phyloP scores from a whole-genome alignment of 176 grass and related monocot species.

The Cenchrus purpureus region DNA sequence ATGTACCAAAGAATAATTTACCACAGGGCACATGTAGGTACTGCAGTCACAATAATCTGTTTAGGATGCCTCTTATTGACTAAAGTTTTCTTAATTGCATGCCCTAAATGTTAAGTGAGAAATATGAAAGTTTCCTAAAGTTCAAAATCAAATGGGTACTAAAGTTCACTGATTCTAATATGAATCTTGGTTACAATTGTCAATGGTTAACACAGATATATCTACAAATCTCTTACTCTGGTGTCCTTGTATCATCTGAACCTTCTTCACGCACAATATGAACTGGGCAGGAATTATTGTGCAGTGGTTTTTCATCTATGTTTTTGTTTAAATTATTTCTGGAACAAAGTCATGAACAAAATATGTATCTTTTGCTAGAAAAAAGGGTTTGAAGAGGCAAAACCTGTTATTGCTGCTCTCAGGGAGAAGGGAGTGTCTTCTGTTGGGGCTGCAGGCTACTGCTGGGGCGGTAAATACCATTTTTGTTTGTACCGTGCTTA shows the following conservation, averaged over 20 bases:
- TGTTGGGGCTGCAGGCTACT: constrained; percentile 81
- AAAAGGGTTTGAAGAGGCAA: constrained; percentile 79
- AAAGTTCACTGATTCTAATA: neutral
- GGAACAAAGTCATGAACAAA: neutral
- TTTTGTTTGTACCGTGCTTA: neutral
- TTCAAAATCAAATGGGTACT: neutral
- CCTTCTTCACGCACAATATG: neutral
- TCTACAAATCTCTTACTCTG: neutral
- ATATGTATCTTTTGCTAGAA: constrained; percentile 33
- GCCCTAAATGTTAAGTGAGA: neutral
- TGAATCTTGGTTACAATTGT: too few species aligned
- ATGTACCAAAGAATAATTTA: neutral
- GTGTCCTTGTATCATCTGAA: neutral
- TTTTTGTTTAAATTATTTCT: neutral
- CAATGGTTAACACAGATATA: neutral
- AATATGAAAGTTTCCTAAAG: neutral
- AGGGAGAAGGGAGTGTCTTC: constrained; percentile 59
- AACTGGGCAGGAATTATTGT: neutral
- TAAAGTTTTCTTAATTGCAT: neutral
- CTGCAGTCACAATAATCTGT: neutral
- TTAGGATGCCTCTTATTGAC: neutral
- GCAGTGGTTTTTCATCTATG: neutral
- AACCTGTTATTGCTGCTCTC: constrained; percentile 66
- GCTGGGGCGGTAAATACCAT: constrained; percentile 78
- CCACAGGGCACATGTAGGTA: neutral